A percentile compares a stretch with the other conserved stretches of the same genome.
Evolutionary conservation across 495 filamentous ascomycete genomes (phyloP).

Genomic region (Aspergillus saccharolyticus): DNA sequence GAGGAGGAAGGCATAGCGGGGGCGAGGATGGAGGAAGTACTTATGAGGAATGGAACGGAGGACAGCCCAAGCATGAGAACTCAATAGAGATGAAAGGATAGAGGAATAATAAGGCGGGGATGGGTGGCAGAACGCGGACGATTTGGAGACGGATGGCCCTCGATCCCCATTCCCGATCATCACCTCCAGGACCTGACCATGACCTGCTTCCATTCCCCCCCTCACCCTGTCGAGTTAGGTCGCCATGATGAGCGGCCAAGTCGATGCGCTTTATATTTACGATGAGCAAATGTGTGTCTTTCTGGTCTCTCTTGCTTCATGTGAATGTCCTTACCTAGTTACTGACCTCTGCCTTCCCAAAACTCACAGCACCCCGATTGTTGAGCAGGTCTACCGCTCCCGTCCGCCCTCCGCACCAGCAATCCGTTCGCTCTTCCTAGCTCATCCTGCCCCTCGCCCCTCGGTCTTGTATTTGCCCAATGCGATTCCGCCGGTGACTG

Average conservation of each 20-base stretch:
- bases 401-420: constrained; percentile 71
- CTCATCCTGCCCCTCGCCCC: constrained; percentile 75
- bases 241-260: constrained; percentile 66
- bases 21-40: neutral
- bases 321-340: neutral
- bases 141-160: constrained; percentile 16
- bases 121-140: constrained; percentile 34
- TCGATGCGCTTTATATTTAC: constrained; percentile 95
- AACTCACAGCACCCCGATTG: constrained; percentile 51
- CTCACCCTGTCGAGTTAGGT: constrained; percentile 2
- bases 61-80: constrained; percentile 13
- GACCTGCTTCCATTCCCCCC: neutral
- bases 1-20: constrained; percentile 7
- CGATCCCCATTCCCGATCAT: constrained; percentile 3
- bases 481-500: constrained; percentile 76
- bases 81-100: neutral
- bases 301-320: neutral
- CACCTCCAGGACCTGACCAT: neutral
- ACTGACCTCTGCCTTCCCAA: constrained; percentile 15
- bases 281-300: constrained; percentile 75
- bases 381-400: constrained; percentile 65
- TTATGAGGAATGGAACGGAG: neutral
- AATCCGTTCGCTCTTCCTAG: constrained; percentile 81
- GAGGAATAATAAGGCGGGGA: constrained; percentile 30
- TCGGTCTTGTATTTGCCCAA: constrained; percentile 80